Conservation (phyloP, 2,329 filamentous ascomycete species). For the Epichloe hybrida region DNA sequence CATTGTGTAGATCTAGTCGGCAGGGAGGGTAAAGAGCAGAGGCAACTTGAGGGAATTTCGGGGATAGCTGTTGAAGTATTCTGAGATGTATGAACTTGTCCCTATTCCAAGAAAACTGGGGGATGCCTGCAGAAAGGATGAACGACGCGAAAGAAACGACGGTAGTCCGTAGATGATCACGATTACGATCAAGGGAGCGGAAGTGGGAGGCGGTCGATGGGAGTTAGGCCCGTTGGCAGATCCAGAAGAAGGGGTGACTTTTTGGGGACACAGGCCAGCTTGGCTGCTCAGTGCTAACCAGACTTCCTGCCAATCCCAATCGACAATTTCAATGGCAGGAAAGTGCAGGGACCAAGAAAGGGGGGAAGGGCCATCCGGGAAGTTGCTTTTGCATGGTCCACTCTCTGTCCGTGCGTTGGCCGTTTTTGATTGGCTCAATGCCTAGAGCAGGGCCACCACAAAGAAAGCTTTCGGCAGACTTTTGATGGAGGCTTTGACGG, state of each 20-base stretch:
- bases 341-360: constrained; percentile 28
- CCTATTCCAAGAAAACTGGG: constrained; percentile 23
- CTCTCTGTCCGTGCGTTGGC: constrained; percentile 14
- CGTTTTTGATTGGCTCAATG: constrained; percentile 16
- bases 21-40: constrained; percentile 1
- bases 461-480: constrained; percentile 17
- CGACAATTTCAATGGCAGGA: constrained; percentile 34
- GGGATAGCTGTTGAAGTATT: constrained; percentile 13
- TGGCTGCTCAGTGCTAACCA: not conserved
- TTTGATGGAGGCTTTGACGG: constrained; percentile 15
- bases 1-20: constrained; percentile 43
- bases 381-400: constrained; percentile 14
- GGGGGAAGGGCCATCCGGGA: constrained; percentile 24
- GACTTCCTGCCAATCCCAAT: constrained; percentile 26
- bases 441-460: constrained; percentile 9
- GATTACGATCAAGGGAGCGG: constrained; percentile 3
- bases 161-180: constrained; percentile 2
- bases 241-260: constrained; percentile 23
- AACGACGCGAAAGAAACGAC: constrained; percentile 11
- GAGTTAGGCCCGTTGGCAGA: constrained; percentile 4
- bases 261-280: constrained; percentile 17
- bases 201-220: constrained; percentile 1
- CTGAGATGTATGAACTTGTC: constrained; percentile 8
- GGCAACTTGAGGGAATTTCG: not conserved
- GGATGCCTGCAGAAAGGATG: constrained; percentile 7